Base-by-base conservation (phyloP, 2,329 filamentous ascomycete genomes). In the Xylaria polymorpha region DNA sequence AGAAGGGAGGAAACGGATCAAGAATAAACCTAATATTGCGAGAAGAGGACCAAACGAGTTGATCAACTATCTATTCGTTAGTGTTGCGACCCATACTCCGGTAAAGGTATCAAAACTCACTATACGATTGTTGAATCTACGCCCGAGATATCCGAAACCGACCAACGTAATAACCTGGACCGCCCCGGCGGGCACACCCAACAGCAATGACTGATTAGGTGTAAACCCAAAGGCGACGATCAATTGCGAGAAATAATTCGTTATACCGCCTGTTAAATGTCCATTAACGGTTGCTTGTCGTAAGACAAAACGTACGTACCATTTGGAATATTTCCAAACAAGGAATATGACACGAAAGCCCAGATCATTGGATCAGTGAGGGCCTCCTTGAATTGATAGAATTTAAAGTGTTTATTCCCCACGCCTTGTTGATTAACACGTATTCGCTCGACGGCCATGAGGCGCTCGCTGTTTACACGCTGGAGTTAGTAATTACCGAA, bases 321-420 rank as follows among this genome's bases (percentile, higher is more conserved):
- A 48, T 81, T 81, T 7, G 80, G 85, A 60, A 82, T 80, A 46
- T 78, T 75, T 14, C 76, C 74, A 14, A 81, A 76, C 1, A 79
- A 61, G 41, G 75, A 74, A 70, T 76, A 80, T 14, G 80, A 73
- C 4, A 77, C 79, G 63, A 81, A 80, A 15, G 77, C 77, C 75
- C 80, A 82, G 29, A 80, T 72, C 76, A 80, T 78, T 4, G 80
- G 80, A 61, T 82, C 80, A 2, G 75, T 75, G 14, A 81, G 44
- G 3, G 80, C 80, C 67, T 82, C 80, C 60, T 77, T 77, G 46
- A 90, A 80, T 75, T 92, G 90, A 63, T 90, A 87, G 74, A 83
- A 77, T 75, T 91, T 91, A 79, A 88, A 91, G 71, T 91, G 87
- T 79, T 90, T 90, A 73, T 91, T 91, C 4, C 89, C 89, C 22